Conservation (phyloP, 306 rosid species). For the Hylodesmum podocarpum region DNA sequence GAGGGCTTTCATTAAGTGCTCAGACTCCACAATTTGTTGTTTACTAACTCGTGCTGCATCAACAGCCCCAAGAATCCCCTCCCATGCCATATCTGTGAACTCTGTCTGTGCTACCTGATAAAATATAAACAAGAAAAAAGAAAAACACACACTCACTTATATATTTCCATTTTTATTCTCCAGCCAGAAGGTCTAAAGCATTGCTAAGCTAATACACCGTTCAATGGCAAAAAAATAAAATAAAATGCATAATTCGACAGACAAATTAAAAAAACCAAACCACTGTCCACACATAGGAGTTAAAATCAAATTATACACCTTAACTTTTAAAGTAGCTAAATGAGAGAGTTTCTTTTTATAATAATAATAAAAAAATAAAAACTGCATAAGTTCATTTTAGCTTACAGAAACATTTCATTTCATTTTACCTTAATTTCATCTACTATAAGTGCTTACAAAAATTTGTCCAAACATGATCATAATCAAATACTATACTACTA, state of each 20-base stretch:
- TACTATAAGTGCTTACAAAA: background rate
- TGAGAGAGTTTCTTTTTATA: background rate
- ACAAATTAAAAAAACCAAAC: background rate
- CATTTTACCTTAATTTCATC: no score
- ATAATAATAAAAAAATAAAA: no score
- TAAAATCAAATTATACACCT: background rate
- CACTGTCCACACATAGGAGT: background rate
- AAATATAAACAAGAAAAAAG: background rate
- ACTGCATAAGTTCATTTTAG: background rate
- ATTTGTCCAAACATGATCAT: background rate
- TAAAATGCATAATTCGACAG: background rate
- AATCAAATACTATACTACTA: background rate
- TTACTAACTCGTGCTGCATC: slow-evolving; percentile 76
- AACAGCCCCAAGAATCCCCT: slow-evolving; percentile 77
- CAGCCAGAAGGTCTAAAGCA: background rate
- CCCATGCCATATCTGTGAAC: slow-evolving; percentile 99
- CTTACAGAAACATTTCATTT: background rate
- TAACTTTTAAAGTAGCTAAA: background rate
- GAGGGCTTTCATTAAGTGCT: slow-evolving; percentile 94
- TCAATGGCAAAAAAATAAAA: background rate
- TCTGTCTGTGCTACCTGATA: slow-evolving; percentile 68
- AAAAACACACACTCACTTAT: background rate
- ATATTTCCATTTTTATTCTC: background rate
- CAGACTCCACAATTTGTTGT: slow-evolving; percentile 91
- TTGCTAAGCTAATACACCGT: background rate